These are phyloP conservation scores for Cutaneotrichosporon dermatis DNA, from an alignment of 1,284 basidiomycete species.

Conservation along the genomic window DNA sequence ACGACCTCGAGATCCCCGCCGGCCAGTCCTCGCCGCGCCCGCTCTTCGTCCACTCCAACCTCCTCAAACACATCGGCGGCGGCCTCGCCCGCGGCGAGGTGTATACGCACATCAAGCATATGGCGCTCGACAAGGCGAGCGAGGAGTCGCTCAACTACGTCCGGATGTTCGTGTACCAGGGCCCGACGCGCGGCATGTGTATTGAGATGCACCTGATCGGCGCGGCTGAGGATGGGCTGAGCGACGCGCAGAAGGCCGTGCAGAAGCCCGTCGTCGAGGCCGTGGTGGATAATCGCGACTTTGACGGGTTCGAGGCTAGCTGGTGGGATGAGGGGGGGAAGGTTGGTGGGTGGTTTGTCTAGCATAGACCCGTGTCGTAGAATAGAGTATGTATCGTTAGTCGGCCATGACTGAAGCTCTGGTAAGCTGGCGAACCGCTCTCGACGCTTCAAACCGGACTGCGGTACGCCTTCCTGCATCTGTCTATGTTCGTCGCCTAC, in stretches of 20 bases:
- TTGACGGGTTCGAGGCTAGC: slow-evolving; percentile 42
- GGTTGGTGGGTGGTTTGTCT: slow-evolving; percentile 42
- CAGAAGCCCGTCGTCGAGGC: slow-evolving; percentile 22
- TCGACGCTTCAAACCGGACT: too few relatives aligned
- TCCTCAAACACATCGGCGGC: slow-evolving; percentile 49
- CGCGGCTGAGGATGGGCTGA: not conserved
- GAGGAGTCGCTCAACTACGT: slow-evolving; percentile 40
- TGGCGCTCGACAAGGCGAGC: slow-evolving; percentile 28
- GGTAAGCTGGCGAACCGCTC: too few relatives aligned
- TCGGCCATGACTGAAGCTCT: too few relatives aligned
- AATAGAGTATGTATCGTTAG: not conserved
- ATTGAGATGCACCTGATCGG: slow-evolving; percentile 30
- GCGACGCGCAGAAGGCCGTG: not conserved
- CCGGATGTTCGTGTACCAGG: slow-evolving; percentile 41
- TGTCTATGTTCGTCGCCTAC: not conserved
- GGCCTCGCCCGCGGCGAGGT: slow-evolving; percentile 15
- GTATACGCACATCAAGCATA: slow-evolving; percentile 45
- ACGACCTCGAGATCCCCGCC: slow-evolving; percentile 31
- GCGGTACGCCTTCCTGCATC: not conserved
- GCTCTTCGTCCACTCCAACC: slow-evolving; percentile 47
- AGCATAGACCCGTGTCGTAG: not conserved
- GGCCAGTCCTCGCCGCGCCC: slow-evolving; percentile 12
- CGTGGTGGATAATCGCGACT: slow-evolving; percentile 12
- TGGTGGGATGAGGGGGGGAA: slow-evolving; percentile 42
- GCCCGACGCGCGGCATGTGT: slow-evolving; percentile 41